Percentiles rank a stretch among this genome's conserved stretches.
Conservation (phyloP, 805 yeast species). For the Vanderwaltozyma polyspora region DNA sequence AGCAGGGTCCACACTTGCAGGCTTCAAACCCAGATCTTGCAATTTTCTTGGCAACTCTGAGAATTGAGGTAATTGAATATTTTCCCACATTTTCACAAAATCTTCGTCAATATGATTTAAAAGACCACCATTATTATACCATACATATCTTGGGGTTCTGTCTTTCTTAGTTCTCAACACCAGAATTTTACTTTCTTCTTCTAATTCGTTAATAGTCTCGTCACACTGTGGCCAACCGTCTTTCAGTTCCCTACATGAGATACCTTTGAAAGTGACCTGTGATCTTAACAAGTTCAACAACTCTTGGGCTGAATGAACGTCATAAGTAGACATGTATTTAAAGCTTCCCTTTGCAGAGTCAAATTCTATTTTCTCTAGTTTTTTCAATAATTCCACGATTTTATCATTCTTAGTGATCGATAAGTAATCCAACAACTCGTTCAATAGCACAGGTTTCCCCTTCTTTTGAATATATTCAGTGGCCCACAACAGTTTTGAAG, state of each 20-base stretch:
- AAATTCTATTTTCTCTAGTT: conserved; percentile 66
- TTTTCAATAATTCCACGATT: conserved; percentile 59
- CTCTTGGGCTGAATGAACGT: conserved; percentile 72
- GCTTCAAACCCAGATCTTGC: conserved; percentile 80
- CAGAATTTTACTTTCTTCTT: conserved; percentile 61
- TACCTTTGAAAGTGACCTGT: conserved; percentile 82
- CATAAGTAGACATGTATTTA: conserved; percentile 81
- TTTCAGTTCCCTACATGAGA: conserved; percentile 63
- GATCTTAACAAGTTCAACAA: conserved; percentile 59
- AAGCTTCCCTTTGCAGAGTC: conserved; percentile 52
- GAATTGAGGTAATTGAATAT: conserved; percentile 67
- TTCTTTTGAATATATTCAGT: conserved; percentile 72
- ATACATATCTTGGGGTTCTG: conserved; percentile 79
- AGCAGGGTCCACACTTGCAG: conserved; percentile 97
- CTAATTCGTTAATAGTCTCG: conserved; percentile 67
- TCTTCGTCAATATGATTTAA: conserved; percentile 59
- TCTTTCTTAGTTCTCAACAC: conserved; percentile 90
- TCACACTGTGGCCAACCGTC: conserved; percentile 88
- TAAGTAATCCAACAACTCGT: conserved; percentile 56
- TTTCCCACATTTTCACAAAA: conserved; percentile 72
- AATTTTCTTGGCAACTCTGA: conserved; percentile 71
- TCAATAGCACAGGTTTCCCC: conserved; percentile 58
- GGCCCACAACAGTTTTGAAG: conserved; percentile 82
- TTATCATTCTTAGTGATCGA: conserved; percentile 47
- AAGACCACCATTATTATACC: conserved; percentile 80